Percentiles rank a stretch among this genome's conserved stretches.
These are phyloP conservation scores for Cryomyces minteri DNA, from an alignment of 495 filamentous ascomycete genomes.

Conservation along the genomic window DNA sequence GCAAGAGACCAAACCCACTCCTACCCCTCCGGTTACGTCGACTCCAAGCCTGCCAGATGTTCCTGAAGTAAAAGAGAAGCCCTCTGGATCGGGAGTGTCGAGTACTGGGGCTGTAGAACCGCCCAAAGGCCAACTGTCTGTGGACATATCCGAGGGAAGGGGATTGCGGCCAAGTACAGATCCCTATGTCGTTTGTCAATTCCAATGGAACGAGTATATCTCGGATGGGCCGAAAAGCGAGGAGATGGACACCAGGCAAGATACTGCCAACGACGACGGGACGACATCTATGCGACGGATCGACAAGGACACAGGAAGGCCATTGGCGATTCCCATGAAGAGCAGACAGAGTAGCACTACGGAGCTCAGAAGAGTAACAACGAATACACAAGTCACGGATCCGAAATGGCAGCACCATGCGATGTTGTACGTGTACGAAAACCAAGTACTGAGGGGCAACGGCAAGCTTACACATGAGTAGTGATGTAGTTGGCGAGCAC, in stretches of 20 bases:
- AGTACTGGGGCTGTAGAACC: conserved; percentile 34
- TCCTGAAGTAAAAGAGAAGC: too few relatives aligned
- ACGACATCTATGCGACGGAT: too few relatives aligned
- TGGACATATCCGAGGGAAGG: conserved; percentile 70
- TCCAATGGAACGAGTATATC: conserved; percentile 91
- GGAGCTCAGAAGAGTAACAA: conserved; percentile 18
- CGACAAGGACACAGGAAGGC: conserved; percentile 55
- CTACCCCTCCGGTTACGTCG: not conserved
- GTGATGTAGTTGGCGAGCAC: conserved; percentile 86
- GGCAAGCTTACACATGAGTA: conserved; percentile 17
- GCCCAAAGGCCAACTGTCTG: conserved; percentile 73
- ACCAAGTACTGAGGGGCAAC: not conserved
- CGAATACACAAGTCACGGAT: conserved; percentile 56
- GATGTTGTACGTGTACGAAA: conserved; percentile 64
- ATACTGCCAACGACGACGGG: conserved; percentile 24
- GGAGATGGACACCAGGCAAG: conserved; percentile 19
- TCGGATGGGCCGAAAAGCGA: conserved; percentile 59
- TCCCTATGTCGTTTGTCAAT: conserved; percentile 91
- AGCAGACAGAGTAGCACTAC: conserved; percentile 81
- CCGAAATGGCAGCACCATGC: conserved; percentile 95
- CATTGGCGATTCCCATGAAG: conserved; percentile 91
- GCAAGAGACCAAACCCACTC: conserved; percentile 27
- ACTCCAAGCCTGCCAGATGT: not conserved
- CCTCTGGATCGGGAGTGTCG: not conserved
- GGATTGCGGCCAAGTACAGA: conserved; percentile 65